Evolutionary conservation across 345 rosid genomes (phyloP), one percentile per base, ranked within the genome.

Genomic region (Crucihimalaya himalaica): DNA sequence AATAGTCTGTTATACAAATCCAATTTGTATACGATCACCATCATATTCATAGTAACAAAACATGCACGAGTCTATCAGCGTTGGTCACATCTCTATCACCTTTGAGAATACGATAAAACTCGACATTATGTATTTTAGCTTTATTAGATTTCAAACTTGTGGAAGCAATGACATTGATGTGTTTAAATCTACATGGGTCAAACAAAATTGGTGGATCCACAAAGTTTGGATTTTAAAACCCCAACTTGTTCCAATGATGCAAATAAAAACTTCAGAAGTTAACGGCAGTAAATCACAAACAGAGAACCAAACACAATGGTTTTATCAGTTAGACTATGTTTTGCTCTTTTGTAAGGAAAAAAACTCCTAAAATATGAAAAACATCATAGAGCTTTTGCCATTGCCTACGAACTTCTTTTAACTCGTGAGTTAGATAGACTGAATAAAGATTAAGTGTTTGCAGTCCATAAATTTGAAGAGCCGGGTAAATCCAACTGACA

Each of bases 11-110:
- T 46, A 54, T 70, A 47, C 66, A 20, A 63, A 63, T 55, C n/a
- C 71, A 76, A 76, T 62, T 69, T 76, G 71, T 59, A 54, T 63
- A 70, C 43, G 59, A 76, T 76, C 79, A 63, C 52, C 54, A 35
- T 61, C 20, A 20, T 42, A 14, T 25, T 51, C 55, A 34, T 18
- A 52, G 63, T 69, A 27, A 37, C 61, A 54, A 55, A 76, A 46
- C 39, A 54, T 42, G 69, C 57, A 68, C 5, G 2, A 68, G 69
- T 52, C 48, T 48, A 61, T 34, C 51, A 32, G 8, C 18, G 14
- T 69, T 27, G 19, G 40, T 23, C 50, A 61, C 74, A 68, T 60
- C 56, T 60, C 52, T 34, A 14, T 54, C 75, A 35, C 79, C 34
- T 69, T 37, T 62, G 48, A 51, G 27, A 39, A 48, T 37, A 28